Base-by-base conservation (phyloP, 176 grass and related monocot species). In the Eragrostis nindensis region DNA sequence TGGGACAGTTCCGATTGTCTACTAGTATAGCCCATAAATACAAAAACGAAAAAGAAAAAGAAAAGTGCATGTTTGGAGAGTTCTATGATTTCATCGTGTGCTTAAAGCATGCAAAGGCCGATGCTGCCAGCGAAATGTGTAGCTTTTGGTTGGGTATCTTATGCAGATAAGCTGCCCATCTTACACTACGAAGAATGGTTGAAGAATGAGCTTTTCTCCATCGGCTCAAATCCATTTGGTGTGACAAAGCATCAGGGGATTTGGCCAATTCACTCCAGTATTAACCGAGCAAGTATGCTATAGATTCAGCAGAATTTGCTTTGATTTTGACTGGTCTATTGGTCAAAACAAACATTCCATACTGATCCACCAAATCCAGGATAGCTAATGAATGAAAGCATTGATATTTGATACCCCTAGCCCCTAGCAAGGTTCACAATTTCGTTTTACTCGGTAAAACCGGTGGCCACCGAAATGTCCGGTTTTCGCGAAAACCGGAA, bases 1-100 rank as follows among this genome's bases (percentile, higher is more conserved):
- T 70, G 55, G 45, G 64, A 80, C 62, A 36, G 13, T 74, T 75
- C 22, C 45, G 9, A 12, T 57, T 81, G 82, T 85, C 77, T 26
- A 81, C 71, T 76, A 71, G 62, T 54, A 88, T 38, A 75, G 1
- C 7, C 63, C 63, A 68, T 52, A 8, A 39, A 44, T 15, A 26
- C 1, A 74, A 19, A 40, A 65, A 56, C 5, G 27, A 48, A 15
- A 39, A 50, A 19, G 2, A 38, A 48, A 42, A 27, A 2, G 2
- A 70, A 38, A 60, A 25, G 12, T 11, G 6, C 27, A 6, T 8
- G 29, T 12, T 41, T 49, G 50, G 30, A 25, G 26, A 26, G 46
- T 18, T 68, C 42, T 55, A 80, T 60, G n/a, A 60, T 26, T 60
- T 60, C 56, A 22, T 42, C 64, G 40, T 80, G 32, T 55, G 48